Base-by-base conservation (phyloP, 306 rosid species). In the Quercus robur region DNA sequence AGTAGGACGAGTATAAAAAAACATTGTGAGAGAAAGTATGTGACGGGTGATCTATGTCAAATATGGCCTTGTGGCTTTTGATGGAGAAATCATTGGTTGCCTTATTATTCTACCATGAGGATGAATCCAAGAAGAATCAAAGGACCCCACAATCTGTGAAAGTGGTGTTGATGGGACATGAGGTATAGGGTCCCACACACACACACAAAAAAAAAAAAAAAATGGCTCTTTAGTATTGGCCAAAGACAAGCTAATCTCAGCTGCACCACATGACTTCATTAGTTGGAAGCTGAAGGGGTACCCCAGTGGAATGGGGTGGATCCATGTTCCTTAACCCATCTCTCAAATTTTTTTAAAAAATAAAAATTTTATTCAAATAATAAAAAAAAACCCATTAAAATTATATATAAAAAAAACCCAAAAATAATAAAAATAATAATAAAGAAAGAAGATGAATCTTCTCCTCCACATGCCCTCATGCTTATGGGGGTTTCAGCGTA, bases 221-320 rank as follows among this genome's bases (percentile, higher is more conserved):
- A 66, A 71, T 25, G 26, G 30, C 56, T 71, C 75, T 74, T 86
- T 83, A 69, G 55, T 58, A 81, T 68, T 81, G 81, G 80, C 71
- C 91, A 89, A 82, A 76, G 90, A 87, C 94, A 91, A 82, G 85
- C 28, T 78, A 30, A 80, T 75, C 81, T 87, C 70, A 82, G 69
- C 81, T 62, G 52, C 90, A 75, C 90, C 98, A 89, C 91, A 92
- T 88, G 91, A 82, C 79, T 77, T 88, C 78, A 80, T 76, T 83
- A 76, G 90, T 85, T 86, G 93, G 88, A 83, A 84, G 85, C 86
- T 85, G 63, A 56, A 85, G 77, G 68, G 56, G 21, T 84, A 70
- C 87, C 87, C 84, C 76, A 80, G 81, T 83, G 89, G 78, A 87
- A 76, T 83, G 74, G 89, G 89, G 87, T 85, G 93, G 91, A 89